These are phyloP conservation scores for Phialocephala sp. DNA, from an alignment of 2,329 filamentous ascomycete genomes.

Conservation along the genomic window DNA sequence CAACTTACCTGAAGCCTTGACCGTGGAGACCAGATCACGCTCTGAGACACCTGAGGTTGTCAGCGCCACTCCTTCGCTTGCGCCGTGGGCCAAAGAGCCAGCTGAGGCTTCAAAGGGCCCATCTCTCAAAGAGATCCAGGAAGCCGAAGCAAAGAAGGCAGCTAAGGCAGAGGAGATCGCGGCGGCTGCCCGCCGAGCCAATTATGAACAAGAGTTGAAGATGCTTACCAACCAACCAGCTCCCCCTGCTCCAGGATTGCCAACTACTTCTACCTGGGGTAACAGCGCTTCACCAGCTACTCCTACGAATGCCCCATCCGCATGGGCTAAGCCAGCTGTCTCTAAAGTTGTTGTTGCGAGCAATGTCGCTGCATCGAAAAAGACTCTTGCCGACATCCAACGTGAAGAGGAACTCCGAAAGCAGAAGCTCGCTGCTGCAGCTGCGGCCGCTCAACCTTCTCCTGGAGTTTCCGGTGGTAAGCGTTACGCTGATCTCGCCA, in stretches of 20 bases:
- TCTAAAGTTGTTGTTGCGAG: slow-evolving; percentile 46
- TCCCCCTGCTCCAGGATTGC: slow-evolving; percentile 76
- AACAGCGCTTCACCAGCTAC: slow-evolving; percentile 43
- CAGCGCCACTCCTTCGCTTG: slow-evolving; percentile 70
- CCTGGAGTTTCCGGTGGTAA: slow-evolving; percentile 65
- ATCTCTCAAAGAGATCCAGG: slow-evolving; percentile 95
- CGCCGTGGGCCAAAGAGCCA: slow-evolving; percentile 92
- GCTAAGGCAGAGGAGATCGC: slow-evolving; percentile 86
- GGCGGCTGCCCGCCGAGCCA: slow-evolving; percentile 75
- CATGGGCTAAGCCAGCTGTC: slow-evolving; percentile 56
- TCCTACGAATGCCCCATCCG: slow-evolving; percentile 39
- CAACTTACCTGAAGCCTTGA: slow-evolving; percentile 77
- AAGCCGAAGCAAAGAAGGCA: slow-evolving; percentile 90
- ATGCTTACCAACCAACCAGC: slow-evolving; percentile 61
- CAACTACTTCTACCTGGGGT: slow-evolving; percentile 84
- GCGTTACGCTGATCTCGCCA: slow-evolving; percentile 92
- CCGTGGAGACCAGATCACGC: slow-evolving; percentile 70
- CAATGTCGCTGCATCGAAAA: slow-evolving; percentile 63
- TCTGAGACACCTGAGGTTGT: slow-evolving; percentile 74
- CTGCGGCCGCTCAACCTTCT: slow-evolving; percentile 49
- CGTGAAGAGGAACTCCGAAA: slow-evolving; percentile 94
- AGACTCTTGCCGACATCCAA: slow-evolving; percentile 94
- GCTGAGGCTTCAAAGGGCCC: slow-evolving; percentile 80
- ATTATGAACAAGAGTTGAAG: slow-evolving; percentile 78
- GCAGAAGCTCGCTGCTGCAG: slow-evolving; percentile 61